These are phyloP conservation scores for Cystobasidiaceae sp. DNA, from an alignment of 1,284 basidiomycete species.

Conservation along the genomic window DNA sequence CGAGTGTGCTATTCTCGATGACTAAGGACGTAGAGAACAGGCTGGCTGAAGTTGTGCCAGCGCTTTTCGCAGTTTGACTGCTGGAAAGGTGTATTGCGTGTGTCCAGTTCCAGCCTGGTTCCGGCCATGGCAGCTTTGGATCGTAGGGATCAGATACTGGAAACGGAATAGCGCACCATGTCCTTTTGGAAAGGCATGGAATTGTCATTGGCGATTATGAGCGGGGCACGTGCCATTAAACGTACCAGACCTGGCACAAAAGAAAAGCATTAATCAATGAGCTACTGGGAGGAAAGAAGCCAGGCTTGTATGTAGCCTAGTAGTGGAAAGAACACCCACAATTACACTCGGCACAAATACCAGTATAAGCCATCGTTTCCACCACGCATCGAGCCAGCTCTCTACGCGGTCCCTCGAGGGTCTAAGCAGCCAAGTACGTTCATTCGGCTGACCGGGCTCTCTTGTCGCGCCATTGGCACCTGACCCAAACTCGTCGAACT, in stretches of 20 bases:
- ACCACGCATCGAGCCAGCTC: slow-evolving; percentile 51
- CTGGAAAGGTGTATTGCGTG: neutral
- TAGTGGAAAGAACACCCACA: slow-evolving; percentile 41
- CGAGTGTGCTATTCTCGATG: too few relatives aligned
- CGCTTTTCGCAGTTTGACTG: neutral
- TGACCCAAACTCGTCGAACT: too few relatives aligned
- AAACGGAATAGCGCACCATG: slow-evolving; percentile 55
- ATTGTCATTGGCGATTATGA: too few relatives aligned
- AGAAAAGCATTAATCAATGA: too few relatives aligned
- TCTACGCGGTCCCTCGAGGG: slow-evolving; percentile 51
- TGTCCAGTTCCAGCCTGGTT: slow-evolving; percentile 31
- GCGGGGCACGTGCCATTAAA: too few relatives aligned
- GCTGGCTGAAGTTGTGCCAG: too few relatives aligned
- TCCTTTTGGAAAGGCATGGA: slow-evolving; percentile 52
- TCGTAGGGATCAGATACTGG: slow-evolving; percentile 52
- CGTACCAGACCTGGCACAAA: slow-evolving; percentile 21
- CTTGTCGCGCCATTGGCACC: too few relatives aligned
- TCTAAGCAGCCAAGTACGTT: slow-evolving; percentile 38
- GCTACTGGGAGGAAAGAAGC: too few relatives aligned
- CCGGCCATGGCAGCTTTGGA: slow-evolving; percentile 43
- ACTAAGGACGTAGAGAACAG: too few relatives aligned
- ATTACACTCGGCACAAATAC: slow-evolving; percentile 51
- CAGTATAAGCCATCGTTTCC: slow-evolving; percentile 52
- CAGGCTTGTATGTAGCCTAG: too few relatives aligned
- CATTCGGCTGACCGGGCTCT: slow-evolving; percentile 7